A percentile compares a stretch with the other conserved stretches of the same genome.
Conservation (phyloP, 139 green algal genomes). For the Eudorina sp. region DNA sequence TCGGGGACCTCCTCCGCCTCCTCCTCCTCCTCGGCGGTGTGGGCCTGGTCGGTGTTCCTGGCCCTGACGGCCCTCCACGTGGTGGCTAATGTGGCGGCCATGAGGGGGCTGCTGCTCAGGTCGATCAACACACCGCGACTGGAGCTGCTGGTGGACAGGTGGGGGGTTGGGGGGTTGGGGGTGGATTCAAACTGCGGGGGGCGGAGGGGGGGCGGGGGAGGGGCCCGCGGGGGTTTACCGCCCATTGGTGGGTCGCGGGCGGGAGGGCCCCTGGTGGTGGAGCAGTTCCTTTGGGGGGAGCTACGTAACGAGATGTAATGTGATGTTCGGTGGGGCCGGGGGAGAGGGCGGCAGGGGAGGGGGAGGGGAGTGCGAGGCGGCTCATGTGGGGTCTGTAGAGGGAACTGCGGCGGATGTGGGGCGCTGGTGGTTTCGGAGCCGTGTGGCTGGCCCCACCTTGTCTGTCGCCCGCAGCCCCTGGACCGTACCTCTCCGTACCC, state of each 20-base stretch:
- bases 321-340: background rate
- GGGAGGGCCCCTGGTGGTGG: too few species aligned
- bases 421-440: too few species aligned
- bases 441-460: too few species aligned
- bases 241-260: too few species aligned
- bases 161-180: background rate
- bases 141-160: conserved; percentile 68
- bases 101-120: conserved; percentile 81
- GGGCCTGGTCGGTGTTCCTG: conserved; percentile 63
- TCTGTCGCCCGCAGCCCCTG: too few species aligned
- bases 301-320: too few species aligned
- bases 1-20: background rate
- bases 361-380: too few species aligned
- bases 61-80: conserved; percentile 79
- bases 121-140: conserved; percentile 80
- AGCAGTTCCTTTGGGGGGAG: too few species aligned
- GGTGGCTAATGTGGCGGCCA: conserved; percentile 83
- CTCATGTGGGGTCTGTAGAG: too few species aligned
- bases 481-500: too few species aligned
- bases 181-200: background rate
- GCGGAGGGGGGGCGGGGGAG: background rate
- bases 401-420: too few species aligned
- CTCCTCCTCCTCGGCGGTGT: background rate
- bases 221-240: conserved; percentile 10
- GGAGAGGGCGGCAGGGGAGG: too few species aligned